phyloP scores from a whole-genome alignment of 495 filamentous ascomycete genomes.

The Xylaria nigripes region DNA sequence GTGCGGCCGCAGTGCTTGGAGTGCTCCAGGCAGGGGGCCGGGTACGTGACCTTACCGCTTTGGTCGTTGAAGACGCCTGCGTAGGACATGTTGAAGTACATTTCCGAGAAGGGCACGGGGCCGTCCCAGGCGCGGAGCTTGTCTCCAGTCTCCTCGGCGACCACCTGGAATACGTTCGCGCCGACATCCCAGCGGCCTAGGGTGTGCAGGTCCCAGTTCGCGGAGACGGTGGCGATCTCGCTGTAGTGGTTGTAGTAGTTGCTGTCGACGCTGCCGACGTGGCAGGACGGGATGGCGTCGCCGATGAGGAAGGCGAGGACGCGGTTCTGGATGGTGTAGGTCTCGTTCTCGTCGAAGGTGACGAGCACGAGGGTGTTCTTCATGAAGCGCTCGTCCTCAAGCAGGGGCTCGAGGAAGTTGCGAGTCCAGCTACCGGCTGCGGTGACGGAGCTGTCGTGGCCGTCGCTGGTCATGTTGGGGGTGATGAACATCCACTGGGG shows the following conservation, averaged over 20 bases:
- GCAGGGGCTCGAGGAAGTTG: constrained; percentile 52
- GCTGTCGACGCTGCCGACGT: constrained; percentile 54
- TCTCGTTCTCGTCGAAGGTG: constrained; percentile 60
- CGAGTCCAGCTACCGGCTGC: constrained; percentile 51
- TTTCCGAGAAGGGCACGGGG: constrained; percentile 20
- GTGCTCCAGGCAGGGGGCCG: constrained; percentile 28
- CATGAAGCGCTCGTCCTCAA: constrained; percentile 57
- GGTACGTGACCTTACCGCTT: constrained; percentile 24
- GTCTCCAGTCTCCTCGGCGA: constrained; percentile 37
- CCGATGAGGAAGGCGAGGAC: constrained; percentile 58
- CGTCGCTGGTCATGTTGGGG: constrained; percentile 62
- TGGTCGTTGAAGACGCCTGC: constrained; percentile 37
- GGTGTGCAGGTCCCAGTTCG: constrained; percentile 49
- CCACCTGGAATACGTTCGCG: constrained; percentile 46
- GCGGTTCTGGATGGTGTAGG: constrained; percentile 46
- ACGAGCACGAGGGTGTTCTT: constrained; percentile 59
- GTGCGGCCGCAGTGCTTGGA: constrained; percentile 26
- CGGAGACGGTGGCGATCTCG: constrained; percentile 52
- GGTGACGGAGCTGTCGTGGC: constrained; percentile 59
- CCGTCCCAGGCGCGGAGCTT: constrained; percentile 27
- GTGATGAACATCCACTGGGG: constrained; percentile 71
- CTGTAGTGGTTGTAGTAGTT: constrained; percentile 69
- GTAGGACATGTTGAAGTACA: constrained; percentile 44
- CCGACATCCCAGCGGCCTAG: constrained; percentile 45
- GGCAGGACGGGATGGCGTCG: constrained; percentile 49